Evolutionary conservation across 2,329 filamentous ascomycete genomes (phyloP).

Genomic region (Paecilomyces fulvus): DNA sequence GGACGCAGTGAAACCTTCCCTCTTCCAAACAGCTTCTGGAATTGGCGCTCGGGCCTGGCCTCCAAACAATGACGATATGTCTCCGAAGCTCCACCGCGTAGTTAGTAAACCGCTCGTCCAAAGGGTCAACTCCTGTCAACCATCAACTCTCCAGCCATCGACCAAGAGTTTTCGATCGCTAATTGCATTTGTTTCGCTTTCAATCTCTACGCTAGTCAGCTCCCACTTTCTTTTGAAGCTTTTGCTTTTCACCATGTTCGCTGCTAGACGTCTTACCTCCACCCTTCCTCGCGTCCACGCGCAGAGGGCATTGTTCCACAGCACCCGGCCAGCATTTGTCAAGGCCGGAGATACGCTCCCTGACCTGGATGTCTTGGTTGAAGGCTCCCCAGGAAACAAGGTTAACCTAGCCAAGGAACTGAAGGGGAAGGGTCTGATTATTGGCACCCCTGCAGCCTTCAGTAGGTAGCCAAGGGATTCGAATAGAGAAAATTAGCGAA

Average conservation of each 20-base stretch:
- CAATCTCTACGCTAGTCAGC: not conserved
- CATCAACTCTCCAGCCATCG: not conserved
- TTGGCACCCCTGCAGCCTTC: constrained; percentile 78
- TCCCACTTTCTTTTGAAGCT: not conserved
- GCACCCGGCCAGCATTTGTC: constrained; percentile 44
- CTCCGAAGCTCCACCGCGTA: not conserved
- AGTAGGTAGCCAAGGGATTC: constrained; percentile 33
- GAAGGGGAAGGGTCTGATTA: constrained; percentile 66
- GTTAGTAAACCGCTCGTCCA: not conserved
- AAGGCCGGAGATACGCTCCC: constrained; percentile 74
- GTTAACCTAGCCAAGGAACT: constrained; percentile 78
- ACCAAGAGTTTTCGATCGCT: not conserved
- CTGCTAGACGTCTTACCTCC: constrained; percentile 27
- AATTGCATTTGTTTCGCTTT: not conserved
- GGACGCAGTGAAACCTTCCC: not conserved
- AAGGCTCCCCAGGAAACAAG: constrained; percentile 85
- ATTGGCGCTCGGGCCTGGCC: not conserved
- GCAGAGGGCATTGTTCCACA: constrained; percentile 30
- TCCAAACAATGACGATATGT: not conserved
- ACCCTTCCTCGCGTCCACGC: constrained; percentile 20
- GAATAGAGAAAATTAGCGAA: not conserved
- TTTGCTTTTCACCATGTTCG: constrained; percentile 23
- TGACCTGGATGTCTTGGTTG: constrained; percentile 64
- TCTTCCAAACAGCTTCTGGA: not conserved
- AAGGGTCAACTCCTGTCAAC: not conserved